Percentiles rank a stretch among this genome's conserved stretches.
phyloP scores from a whole-genome alignment of 2,329 filamentous ascomycete genomes.

The Cladobotryum mycophilum region DNA sequence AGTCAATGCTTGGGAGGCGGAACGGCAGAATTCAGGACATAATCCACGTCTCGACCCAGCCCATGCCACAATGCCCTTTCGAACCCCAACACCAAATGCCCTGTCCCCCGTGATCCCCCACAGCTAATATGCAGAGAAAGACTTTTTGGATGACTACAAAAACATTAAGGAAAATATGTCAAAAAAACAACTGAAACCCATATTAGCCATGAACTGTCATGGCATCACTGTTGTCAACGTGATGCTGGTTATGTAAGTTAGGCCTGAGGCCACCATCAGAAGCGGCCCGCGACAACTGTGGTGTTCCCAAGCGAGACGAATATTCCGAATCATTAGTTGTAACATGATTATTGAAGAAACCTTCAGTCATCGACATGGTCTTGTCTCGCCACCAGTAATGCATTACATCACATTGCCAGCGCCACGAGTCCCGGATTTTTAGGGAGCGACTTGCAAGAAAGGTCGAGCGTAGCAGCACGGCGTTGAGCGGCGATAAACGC shows the following conservation, averaged over 20 bases:
- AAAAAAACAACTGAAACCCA: not conserved
- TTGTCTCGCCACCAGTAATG: slow-evolving; percentile 32
- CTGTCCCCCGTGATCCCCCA: not conserved
- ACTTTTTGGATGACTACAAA: not conserved
- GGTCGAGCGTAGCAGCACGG: slow-evolving; percentile 33
- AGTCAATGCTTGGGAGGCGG: not conserved
- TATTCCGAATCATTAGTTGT: slow-evolving; percentile 20
- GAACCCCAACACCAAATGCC: not conserved
- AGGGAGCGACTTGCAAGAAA: slow-evolving; percentile 24
- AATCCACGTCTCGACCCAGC: slow-evolving; percentile 6
- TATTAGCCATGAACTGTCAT: slow-evolving; percentile 11
- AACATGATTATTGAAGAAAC: slow-evolving; percentile 11
- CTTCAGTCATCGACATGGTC: slow-evolving; percentile 15
- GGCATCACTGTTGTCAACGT: slow-evolving; percentile 11
- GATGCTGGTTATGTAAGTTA: not conserved
- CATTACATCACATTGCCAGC: slow-evolving; percentile 34
- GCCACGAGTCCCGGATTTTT: slow-evolving; percentile 26
- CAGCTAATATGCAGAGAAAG: not conserved
- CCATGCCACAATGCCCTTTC: not conserved
- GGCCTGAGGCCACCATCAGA: slow-evolving; percentile 17
- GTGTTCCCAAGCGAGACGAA: slow-evolving; percentile 21
- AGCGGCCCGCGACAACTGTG: slow-evolving; percentile 21
- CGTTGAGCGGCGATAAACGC: slow-evolving; percentile 40
- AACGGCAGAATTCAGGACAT: slow-evolving; percentile 4
- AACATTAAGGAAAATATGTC: not conserved